A percentile compares a stretch with the other conserved stretches of the same genome.
These are phyloP conservation scores for Cyclaneusma minus DNA, from an alignment of 2,329 filamentous ascomycete genomes.

Conservation along the genomic window DNA sequence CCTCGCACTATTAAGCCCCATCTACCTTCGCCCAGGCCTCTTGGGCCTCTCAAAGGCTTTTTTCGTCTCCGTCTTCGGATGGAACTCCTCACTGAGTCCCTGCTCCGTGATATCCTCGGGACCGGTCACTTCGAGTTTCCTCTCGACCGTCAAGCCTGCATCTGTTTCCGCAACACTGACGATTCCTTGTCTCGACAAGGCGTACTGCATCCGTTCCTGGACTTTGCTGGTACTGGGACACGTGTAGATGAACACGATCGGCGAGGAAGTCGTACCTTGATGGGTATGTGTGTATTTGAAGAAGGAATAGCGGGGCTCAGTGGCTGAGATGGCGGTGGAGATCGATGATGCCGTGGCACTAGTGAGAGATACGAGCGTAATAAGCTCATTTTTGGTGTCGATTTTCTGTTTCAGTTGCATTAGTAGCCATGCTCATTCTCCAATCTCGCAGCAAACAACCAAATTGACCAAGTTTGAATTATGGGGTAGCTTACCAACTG, in stretches of 20 bases:
- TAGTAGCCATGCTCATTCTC: too few relatives aligned
- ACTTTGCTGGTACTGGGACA: slow-evolving; percentile 59
- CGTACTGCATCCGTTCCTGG: slow-evolving; percentile 77
- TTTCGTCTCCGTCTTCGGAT: slow-evolving; percentile 49
- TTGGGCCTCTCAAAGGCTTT: slow-evolving; percentile 64
- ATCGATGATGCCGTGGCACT: slow-evolving; percentile 43
- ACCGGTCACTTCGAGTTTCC: slow-evolving; percentile 54
- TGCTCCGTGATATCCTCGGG: slow-evolving; percentile 57
- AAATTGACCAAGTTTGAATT: not conserved
- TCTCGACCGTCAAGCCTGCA: slow-evolving; percentile 49
- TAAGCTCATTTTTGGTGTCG: slow-evolving; percentile 51
- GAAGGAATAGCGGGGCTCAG: slow-evolving; percentile 64
- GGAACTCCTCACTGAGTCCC: slow-evolving; percentile 48
- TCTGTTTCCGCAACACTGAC: slow-evolving; percentile 49
- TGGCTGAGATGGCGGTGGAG: slow-evolving; percentile 40
- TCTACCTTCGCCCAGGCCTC: slow-evolving; percentile 42
- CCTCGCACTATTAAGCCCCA: too few relatives aligned
- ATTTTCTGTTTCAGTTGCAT: slow-evolving; percentile 39
- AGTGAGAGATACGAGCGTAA: slow-evolving; percentile 43
- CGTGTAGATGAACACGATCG: slow-evolving; percentile 70
- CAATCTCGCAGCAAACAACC: too few relatives aligned
- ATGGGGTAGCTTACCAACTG: slow-evolving; percentile 42
- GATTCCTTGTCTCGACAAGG: slow-evolving; percentile 52
- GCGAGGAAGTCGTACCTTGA: slow-evolving; percentile 33
- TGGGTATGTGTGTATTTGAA: slow-evolving; percentile 51